Evolutionary conservation across 495 filamentous ascomycete species (phyloP), one percentile per base, ranked within the genome.

Genomic region (Penicillium egyptiacum): DNA sequence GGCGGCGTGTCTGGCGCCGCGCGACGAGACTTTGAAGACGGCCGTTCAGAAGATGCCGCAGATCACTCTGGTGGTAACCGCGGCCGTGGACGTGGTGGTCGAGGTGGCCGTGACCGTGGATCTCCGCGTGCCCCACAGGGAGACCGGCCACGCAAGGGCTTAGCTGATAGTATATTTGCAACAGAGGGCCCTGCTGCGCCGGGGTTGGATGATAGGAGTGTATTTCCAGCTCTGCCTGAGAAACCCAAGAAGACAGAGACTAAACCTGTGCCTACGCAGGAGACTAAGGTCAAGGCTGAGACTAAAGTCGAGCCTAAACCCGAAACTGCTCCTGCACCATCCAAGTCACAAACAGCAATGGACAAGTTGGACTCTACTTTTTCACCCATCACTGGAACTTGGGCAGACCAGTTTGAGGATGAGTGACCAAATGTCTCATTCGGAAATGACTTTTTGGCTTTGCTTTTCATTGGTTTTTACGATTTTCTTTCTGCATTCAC

Each of bases 1-100:
- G 86, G 86, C 14, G 85, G 83, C 30, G 79, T 87, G 14, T 70
- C 75, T 44, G 76, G 75, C 25, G 64, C 68, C 40, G 53, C 57
- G 2, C 66, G 76, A 55, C 66, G 66, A 19, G 70, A 75, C 55
- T 70, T 71, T 45, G 67, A 64, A 33, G 70, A 66, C 14, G 51
- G 60, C 33, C 55, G 65, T 2, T 17, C 67, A 14, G 62, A 61
- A 5, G 71, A 72, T 17, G 25, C 58, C 16, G 37, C 16, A 11
- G 51, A 44, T 28, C 31, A 57, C 14, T 9, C 20, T 9, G 58
- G 53, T 33, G 47, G 61, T 6, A 55, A 59, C 8, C 59, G 66
- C n/a, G 66, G 58, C 5, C 58, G 66, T 44, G 66, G 66, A 8
- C 61, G 64, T 19, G 66, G 73, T 35, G 66, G 63, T 4, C 57